phyloP scores from a whole-genome alignment of 2,329 filamentous ascomycete species.

The Eutypella sp. region DNA sequence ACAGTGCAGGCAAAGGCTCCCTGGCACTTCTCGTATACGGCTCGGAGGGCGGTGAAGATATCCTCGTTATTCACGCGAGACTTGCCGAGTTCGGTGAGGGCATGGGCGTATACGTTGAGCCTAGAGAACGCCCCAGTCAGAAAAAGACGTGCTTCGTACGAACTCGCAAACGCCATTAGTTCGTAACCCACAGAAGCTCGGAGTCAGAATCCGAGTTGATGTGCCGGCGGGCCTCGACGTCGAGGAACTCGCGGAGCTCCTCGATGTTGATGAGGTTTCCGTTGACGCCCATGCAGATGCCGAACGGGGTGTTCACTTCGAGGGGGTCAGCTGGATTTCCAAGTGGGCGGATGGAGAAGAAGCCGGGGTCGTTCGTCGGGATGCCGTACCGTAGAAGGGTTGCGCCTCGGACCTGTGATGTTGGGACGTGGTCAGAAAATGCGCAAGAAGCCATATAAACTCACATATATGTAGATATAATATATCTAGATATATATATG shows the following conservation, averaged over 20 bases:
- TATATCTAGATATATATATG: no score
- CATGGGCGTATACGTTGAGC: constrained; percentile 82
- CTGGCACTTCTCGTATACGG: constrained; percentile 68
- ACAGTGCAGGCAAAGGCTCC: constrained; percentile 77
- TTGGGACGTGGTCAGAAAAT: no score
- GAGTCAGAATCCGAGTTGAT: constrained; percentile 63
- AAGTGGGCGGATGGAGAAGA: no score
- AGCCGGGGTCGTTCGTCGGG: no score
- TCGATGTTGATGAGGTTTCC: constrained; percentile 71
- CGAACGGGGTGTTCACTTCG: constrained; percentile 72
- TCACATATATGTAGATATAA: no score
- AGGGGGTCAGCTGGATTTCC: no score
- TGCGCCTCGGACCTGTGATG: constrained; percentile 61
- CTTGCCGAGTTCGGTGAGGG: constrained; percentile 75
- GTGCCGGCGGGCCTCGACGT: constrained; percentile 15
- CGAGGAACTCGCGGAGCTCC: constrained; percentile 53
- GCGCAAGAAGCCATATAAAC: no score
- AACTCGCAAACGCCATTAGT: no score
- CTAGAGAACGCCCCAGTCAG: constrained; percentile 14
- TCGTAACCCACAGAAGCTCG: constrained; percentile 57
- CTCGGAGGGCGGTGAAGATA: constrained; percentile 65
- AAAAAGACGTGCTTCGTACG: neutral
- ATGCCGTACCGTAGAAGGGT: constrained; percentile 73
- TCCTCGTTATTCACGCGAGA: constrained; percentile 73
- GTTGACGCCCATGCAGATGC: constrained; percentile 68